Evolutionary conservation across 805 yeast genomes (phyloP).

Genomic region (Scheffersomyces ergatensis): DNA sequence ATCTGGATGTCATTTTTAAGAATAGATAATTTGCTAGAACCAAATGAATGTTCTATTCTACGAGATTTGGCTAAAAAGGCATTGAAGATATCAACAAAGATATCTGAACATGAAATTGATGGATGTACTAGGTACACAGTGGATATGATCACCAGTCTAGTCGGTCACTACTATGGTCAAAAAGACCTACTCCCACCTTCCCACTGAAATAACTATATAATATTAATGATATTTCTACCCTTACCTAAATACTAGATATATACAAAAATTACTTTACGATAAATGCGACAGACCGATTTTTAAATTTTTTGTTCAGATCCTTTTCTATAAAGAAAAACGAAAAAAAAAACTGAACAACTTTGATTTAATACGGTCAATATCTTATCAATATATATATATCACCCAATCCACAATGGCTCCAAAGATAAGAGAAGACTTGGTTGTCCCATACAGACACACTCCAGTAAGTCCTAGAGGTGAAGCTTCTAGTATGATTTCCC

Average conservation of each 20-base stretch:
- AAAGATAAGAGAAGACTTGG: conserved; percentile 31
- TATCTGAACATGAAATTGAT: neutral
- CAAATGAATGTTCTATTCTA: conserved; percentile 29
- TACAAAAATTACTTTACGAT: no score
- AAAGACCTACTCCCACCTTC: conserved; percentile 19
- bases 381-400: no score
- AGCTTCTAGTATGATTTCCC: conserved; percentile 44
- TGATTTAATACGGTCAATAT: no score
- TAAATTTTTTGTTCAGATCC: no score
- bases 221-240: no score
- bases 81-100: conserved; percentile 17
- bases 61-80: conserved; percentile 41
- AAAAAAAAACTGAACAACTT: no score
- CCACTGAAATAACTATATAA: neutral
- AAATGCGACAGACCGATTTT: no score
- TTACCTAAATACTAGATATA: no score
- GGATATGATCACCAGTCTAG: conserved; percentile 29
- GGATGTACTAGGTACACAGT: conserved; percentile 17
- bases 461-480: conserved; percentile 48
- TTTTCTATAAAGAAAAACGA: no score
- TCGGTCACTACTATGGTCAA: conserved; percentile 34
- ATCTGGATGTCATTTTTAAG: conserved; percentile 32
- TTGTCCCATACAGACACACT: conserved; percentile 44
- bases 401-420: conserved; percentile 22
- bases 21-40: conserved; percentile 32